A percentile compares a stretch with the other conserved stretches of the same genome.
phyloP scores from a whole-genome alignment of 306 rosid genomes.

The Chamaecrista fasciculata region DNA sequence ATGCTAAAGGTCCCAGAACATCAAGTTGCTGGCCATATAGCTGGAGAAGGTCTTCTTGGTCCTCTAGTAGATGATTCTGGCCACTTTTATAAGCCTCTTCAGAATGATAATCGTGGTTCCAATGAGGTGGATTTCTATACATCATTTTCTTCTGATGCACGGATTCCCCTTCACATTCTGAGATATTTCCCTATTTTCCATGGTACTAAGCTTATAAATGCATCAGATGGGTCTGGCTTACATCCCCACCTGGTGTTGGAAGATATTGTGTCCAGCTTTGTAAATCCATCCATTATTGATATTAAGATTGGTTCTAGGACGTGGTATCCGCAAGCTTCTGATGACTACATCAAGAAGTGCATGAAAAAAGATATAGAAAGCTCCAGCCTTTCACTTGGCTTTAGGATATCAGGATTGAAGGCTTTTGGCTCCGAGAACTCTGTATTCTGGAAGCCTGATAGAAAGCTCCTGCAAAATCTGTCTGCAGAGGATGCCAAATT shows the following conservation, averaged over 20 bases:
- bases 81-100: constrained; percentile 82
- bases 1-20: constrained; percentile 78
- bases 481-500: constrained; percentile 31
- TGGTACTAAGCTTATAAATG: constrained; percentile 51
- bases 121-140: constrained; percentile 53
- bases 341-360: constrained; percentile 56
- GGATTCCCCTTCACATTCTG: constrained; percentile 39
- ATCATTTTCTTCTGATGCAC: constrained; percentile 32
- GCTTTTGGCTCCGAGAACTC: constrained; percentile 32
- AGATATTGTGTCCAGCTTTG: constrained; percentile 33
- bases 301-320: constrained; percentile 85
- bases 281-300: constrained; percentile 56
- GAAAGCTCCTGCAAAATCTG: constrained; percentile 28
- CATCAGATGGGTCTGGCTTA: constrained; percentile 75
- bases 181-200: constrained; percentile 57
- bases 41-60: constrained; percentile 55
- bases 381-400: constrained; percentile 51
- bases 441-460: constrained; percentile 58
- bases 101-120: constrained; percentile 54
- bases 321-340: constrained; percentile 63
- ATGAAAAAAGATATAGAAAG: constrained; percentile 50
- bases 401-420: constrained; percentile 72
- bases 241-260: constrained; percentile 63
- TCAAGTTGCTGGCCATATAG: constrained; percentile 88
- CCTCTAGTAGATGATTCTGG: constrained; percentile 78